Evolutionary conservation across 2,329 filamentous ascomycete species (phyloP).

Genomic region (Venturia effusa): DNA sequence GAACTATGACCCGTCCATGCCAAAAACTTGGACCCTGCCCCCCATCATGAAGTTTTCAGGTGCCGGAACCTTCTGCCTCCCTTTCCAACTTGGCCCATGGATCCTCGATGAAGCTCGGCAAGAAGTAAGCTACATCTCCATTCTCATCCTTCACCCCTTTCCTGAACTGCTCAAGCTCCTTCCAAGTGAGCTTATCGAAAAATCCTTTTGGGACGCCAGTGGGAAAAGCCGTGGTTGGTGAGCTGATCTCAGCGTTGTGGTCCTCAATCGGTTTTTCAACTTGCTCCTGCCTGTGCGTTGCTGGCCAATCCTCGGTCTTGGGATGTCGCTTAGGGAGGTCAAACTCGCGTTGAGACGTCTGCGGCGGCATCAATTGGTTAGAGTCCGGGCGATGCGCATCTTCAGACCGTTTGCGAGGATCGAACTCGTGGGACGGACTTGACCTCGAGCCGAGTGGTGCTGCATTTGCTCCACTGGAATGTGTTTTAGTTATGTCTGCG

Average conservation of each 20-base stretch:
- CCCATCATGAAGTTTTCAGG: neutral
- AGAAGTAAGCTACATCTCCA: conserved; percentile 60
- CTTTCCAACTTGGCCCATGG: conserved; percentile 45
- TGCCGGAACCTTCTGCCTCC: neutral
- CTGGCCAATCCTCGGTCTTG: neutral
- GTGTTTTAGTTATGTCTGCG: neutral
- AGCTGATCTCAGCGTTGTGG: neutral
- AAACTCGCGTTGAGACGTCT: neutral
- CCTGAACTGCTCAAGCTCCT: conserved; percentile 26
- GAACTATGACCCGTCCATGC: neutral
- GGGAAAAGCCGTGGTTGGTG: conserved; percentile 4
- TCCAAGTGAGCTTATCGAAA: conserved; percentile 10
- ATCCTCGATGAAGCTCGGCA: conserved; percentile 58
- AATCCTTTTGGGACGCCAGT: neutral
- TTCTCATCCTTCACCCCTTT: conserved; percentile 32
- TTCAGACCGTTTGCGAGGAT: neutral
- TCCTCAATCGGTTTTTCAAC: neutral
- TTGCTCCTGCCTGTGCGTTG: neutral
- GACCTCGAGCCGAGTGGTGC: conserved; percentile 1
- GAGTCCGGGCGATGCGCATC: neutral
- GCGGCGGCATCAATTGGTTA: neutral
- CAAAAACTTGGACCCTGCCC: neutral
- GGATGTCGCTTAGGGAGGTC: neutral
- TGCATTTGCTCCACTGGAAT: conserved; percentile 1
- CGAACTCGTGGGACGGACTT: neutral